Base-by-base conservation (phyloP, 1,284 basidiomycete genomes). In the Ustilago lituana region DNA sequence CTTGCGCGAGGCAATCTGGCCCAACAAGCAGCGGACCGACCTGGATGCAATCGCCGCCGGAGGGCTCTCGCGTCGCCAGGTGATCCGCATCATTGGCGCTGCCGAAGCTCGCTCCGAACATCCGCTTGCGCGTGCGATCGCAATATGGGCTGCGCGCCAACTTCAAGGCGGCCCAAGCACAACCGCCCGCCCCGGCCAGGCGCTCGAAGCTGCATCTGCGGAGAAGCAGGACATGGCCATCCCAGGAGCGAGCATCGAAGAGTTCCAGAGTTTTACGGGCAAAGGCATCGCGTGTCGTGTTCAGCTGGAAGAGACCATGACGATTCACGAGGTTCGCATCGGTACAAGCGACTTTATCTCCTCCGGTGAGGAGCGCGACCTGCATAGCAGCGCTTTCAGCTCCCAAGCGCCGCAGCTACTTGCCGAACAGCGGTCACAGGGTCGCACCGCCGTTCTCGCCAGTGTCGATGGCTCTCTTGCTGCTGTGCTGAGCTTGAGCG, bases 91-190 rank as follows among this genome's bases (percentile, higher is more conserved):
- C 85, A 85, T 98, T 38, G 88, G 90, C 12, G 89, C 90, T 0
- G 90, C 92, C 0, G 96, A 99, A 83, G 89, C 90, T 4, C 88
- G 89, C 54, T 97, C 94, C 0, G 96, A 98, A 82, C 96, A 99
- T 81, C 95, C 96, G 0, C 87, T 99, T 11, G 96, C 94, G 3
- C 90, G 92, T 77, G 94, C 96, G 5, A 88, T 97, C 39, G 91
- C 94, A 0, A 83, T 86, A 0, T 91, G 93, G 82, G 91, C 62
- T 5, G 36, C 48, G 90, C 24, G 90, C 88, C 77, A 88, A 90
- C 70, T 82, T 17, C 27, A 46, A 12, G 31, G 17, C n/a, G 39
- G 29, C n/a, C 46, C 53, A 17, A 23, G 19, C 19, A 5, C 37
- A 6, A 35, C 46, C 29, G 14, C 20, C 29, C 3, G 33, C 11